Evolutionary conservation across 1,284 basidiomycete species (phyloP).

Genomic region (Ceratobasidium sp.): DNA sequence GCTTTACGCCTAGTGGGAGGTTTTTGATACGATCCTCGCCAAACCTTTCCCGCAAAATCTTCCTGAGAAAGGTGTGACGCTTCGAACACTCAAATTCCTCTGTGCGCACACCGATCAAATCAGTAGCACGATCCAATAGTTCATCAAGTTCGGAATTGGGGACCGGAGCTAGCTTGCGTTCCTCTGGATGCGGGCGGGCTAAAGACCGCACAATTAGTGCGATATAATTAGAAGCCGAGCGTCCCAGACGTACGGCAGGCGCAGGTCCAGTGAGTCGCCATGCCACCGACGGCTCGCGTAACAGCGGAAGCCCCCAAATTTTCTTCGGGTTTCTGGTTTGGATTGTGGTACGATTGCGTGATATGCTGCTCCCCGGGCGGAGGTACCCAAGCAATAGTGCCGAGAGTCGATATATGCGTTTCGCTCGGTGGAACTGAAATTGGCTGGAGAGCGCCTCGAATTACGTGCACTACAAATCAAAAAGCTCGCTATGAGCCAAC

Average conservation of each 20-base stretch:
- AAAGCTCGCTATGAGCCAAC: background rate
- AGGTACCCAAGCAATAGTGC: conserved; percentile 1
- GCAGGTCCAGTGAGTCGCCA: conserved; percentile 45
- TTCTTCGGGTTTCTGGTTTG: conserved; percentile 28
- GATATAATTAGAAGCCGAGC: background rate
- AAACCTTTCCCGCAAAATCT: conserved; percentile 10
- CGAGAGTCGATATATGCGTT: background rate
- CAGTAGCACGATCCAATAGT: conserved; percentile 7
- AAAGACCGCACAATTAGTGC: background rate
- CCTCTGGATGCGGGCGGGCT: conserved; percentile 22
- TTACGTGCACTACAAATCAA: conserved; percentile 5
- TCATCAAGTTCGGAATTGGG: conserved; percentile 5
- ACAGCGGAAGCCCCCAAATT: background rate
- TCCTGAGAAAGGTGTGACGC: conserved; percentile 31
- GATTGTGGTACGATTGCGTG: conserved; percentile 17
- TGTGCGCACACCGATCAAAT: conserved; percentile 13
- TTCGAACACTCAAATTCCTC: conserved; percentile 25
- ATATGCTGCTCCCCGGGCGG: background rate
- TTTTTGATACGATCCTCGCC: conserved; percentile 1
- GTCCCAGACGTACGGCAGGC: conserved; percentile 28
- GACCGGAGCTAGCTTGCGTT: background rate
- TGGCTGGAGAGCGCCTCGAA: conserved; percentile 21
- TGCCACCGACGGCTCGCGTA: conserved; percentile 42
- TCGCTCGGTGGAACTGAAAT: conserved; percentile 28
- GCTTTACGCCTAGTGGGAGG: conserved; percentile 40